These are phyloP conservation scores for Phascolomyces articulosus DNA, from an alignment of 371 early-diverging fungal genomes.

Conservation along the genomic window DNA sequence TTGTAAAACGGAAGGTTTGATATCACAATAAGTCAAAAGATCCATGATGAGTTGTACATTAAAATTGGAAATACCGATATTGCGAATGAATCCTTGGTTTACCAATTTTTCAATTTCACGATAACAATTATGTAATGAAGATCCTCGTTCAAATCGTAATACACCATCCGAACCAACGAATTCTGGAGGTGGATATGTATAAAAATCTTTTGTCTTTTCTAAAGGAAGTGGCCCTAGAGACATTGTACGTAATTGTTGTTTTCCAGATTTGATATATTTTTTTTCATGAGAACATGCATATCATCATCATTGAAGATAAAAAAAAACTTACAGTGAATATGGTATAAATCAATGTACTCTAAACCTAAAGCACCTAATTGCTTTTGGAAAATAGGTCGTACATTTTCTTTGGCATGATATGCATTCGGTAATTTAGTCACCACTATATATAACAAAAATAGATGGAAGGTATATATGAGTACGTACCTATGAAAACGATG, in stretches of 20 bases:
- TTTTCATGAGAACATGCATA: too few relatives aligned
- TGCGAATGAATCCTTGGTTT: constrained; percentile 27
- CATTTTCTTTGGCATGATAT: constrained; percentile 47
- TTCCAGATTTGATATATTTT: too few relatives aligned
- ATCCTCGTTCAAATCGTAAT: constrained; percentile 11
- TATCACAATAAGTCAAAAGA: constrained; percentile 36
- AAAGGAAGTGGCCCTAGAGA: constrained; percentile 30
- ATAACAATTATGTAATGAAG: constrained; percentile 22
- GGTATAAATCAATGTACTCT: constrained; percentile 68
- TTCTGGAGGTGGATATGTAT: constrained; percentile 19
- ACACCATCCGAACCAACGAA: constrained; percentile 4
- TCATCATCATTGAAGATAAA: too few relatives aligned
- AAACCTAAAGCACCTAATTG: constrained; percentile 52
- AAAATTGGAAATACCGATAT: constrained; percentile 68
- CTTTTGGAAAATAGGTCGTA: constrained; percentile 44
- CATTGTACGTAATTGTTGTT: too few relatives aligned
- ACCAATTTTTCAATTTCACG: constrained; percentile 30
- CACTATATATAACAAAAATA: too few relatives aligned
- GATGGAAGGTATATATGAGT: too few relatives aligned
- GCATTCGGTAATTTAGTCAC: constrained; percentile 77
- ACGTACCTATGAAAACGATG: too few relatives aligned
- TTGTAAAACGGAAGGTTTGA: constrained; percentile 26
- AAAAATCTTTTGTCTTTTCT: constrained; percentile 8
- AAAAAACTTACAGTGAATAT: constrained; percentile 32
- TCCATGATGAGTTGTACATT: constrained; percentile 34